These are phyloP conservation scores for Pluteus cervinus DNA, from an alignment of 768 basidiomycete genomes.

Conservation along the genomic window DNA sequence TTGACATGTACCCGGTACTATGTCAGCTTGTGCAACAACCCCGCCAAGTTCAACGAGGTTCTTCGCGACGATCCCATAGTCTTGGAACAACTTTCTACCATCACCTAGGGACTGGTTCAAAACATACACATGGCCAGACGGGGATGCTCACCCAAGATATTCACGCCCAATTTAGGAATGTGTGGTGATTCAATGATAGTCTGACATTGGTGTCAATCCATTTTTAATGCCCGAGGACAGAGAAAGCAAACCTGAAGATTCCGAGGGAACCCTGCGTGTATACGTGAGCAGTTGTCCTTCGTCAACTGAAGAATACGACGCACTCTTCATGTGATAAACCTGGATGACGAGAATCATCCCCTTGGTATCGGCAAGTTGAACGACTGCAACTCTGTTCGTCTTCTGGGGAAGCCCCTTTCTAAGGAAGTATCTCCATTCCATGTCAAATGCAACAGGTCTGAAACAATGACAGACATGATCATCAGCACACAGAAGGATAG, in stretches of 20 bases:
- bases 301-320: constrained; percentile 8
- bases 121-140: no score
- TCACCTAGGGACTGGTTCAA: no score
- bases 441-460: constrained; percentile 25
- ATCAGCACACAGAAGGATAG: no score
- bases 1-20: constrained; percentile 9
- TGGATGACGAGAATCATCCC: constrained; percentile 27
- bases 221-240: no score
- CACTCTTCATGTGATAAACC: constrained; percentile 22
- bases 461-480: no score
- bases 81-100: constrained; percentile 30
- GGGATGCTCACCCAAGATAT: constrained; percentile 26
- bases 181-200: constrained; percentile 19
- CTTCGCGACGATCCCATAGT: constrained; percentile 28
- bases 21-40: constrained; percentile 24
- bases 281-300: not conserved
- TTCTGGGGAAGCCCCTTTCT: not conserved
- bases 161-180: constrained; percentile 26
- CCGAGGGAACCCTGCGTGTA: constrained; percentile 21
- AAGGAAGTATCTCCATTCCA: constrained; percentile 28
- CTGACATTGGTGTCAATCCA: not conserved
- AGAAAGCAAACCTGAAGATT: constrained; percentile 15
- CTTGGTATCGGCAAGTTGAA: constrained; percentile 24
- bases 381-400: constrained; percentile 21
- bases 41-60: constrained; percentile 29